Evolutionary conservation across 202 grass and related monocot species (phyloP).

Genomic region (Dendrocalamus latiflorus): DNA sequence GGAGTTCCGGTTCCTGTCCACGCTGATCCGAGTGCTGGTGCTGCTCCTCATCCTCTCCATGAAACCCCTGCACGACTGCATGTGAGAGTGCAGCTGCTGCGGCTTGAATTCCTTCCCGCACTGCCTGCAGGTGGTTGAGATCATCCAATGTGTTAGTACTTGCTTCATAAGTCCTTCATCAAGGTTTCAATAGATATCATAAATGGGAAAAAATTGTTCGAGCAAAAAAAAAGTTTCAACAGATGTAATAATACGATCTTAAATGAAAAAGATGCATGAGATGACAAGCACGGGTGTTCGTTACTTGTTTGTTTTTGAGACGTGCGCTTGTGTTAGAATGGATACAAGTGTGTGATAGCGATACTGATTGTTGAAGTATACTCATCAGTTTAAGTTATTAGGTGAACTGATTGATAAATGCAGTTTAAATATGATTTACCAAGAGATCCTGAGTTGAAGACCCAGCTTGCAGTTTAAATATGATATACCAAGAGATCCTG

Average conservation of each 20-base stretch:
- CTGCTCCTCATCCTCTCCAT: conserved; percentile 34
- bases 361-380: no score
- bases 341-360: not conserved
- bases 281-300: not conserved
- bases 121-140: conserved; percentile 17
- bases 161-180: not conserved
- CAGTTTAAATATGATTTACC: no score
- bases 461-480: no score
- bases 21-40: not conserved
- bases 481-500: rapidly evolving
- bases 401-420: rapidly evolving
- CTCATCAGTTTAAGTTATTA: rapidly evolving
- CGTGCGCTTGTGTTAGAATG: not conserved
- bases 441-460: rapidly evolving
- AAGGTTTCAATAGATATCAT: not conserved
- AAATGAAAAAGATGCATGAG: not conserved
- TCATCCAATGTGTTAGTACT: not conserved
- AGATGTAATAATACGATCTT: not conserved
- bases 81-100: conserved; percentile 53
- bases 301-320: not conserved
- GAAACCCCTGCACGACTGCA: conserved; percentile 61
- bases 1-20: not conserved
- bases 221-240: not conserved
- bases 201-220: not conserved
- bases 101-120: conserved; percentile 67